Base-by-base conservation (phyloP, 2,329 filamentous ascomycete species). In the Reticulascus tulasneorum region DNA sequence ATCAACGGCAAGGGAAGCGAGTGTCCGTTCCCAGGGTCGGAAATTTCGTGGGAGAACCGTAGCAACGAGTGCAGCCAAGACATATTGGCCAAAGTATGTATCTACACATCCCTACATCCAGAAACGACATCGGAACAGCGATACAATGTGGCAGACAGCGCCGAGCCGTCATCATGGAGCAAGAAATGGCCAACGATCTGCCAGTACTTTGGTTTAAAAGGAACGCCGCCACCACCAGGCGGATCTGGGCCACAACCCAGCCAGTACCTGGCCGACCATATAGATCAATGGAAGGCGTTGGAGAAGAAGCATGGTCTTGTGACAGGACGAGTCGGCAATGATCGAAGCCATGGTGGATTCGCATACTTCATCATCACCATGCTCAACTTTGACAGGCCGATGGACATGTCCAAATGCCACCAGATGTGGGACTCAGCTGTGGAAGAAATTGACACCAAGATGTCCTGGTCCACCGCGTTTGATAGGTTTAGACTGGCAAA, bases 141-240 rank as follows among this genome's bases (percentile, higher is more conserved):
- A 12, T 71, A 60, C 49, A 70, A 69, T 38, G 58, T 60, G 2
- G 65, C 62, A 9, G 65, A 67, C 17, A 60, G 55, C 33, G 51
- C 58, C 21, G 42, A 53, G 21, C 49, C 60, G 2, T 48, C 47
- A 6, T 58, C 54, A 3, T 70, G 66, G 67, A 58, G 55, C 12
- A 45, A 51, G 9, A 67, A 68, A 46, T 71, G 66, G 67, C 63
- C 65, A 4, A 46, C 66, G 6, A 61, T 69, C 28, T 66, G 62
- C 46, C 55, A 62, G 7, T 69, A 67, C 45, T 70, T 70, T 51
- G 62, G 63, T 4, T 49, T 71, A 24, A 62, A 62, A 43, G 66
- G 66, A 2, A 59, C 59, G 7, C 42, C 47, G 4, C 55, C 58
- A 7, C 52, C 53, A 7, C 23, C 39, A 4, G 51, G 48, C 4